These are phyloP conservation scores for Huntiella abstrusa DNA, from an alignment of 2,329 filamentous ascomycete genomes.

Conservation along the genomic window DNA sequence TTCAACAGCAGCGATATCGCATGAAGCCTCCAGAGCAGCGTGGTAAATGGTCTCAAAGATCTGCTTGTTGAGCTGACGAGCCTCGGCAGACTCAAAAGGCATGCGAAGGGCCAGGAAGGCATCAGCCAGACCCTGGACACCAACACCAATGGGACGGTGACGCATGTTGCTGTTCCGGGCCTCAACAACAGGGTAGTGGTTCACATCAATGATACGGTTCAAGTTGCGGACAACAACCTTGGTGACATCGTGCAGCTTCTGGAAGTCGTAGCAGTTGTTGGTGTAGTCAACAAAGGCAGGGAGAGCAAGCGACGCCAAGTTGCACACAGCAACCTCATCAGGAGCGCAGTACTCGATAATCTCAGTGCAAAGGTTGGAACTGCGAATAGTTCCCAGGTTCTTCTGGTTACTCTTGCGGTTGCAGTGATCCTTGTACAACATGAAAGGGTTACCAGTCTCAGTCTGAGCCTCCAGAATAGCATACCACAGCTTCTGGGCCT, in stretches of 20 bases:
- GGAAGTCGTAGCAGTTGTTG: constrained; percentile 76
- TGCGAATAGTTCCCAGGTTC: constrained; percentile 95
- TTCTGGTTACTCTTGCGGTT: constrained; percentile 99
- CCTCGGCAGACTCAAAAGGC: constrained; percentile 92
- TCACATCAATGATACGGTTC: constrained; percentile 96
- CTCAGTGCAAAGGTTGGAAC: constrained; percentile 97
- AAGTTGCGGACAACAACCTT: constrained; percentile 76
- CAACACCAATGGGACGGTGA: constrained; percentile 85
- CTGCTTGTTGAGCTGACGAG: constrained; percentile 84
- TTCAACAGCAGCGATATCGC: constrained; percentile 63
- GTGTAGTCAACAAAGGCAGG: constrained; percentile 80
- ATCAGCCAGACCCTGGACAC: constrained; percentile 94
- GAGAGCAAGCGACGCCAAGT: constrained; percentile 83
- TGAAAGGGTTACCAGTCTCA: constrained; percentile 97
- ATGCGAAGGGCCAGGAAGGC: constrained; percentile 92
- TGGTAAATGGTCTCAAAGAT: constrained; percentile 99
- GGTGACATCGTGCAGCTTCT: constrained; percentile 87
- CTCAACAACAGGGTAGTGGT: constrained; percentile 94
- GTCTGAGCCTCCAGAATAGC: constrained; percentile 95
- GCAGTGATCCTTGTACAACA: constrained; percentile 98
- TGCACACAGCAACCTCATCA: constrained; percentile 97
- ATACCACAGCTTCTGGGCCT: constrained; percentile 99
- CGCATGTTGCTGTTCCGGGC: constrained; percentile 93
- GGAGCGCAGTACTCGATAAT: constrained; percentile 95
- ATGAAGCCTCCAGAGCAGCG: constrained; percentile 74